Conservation (phyloP, 345 rosid genomes). For the Kernera saxatilis region DNA sequence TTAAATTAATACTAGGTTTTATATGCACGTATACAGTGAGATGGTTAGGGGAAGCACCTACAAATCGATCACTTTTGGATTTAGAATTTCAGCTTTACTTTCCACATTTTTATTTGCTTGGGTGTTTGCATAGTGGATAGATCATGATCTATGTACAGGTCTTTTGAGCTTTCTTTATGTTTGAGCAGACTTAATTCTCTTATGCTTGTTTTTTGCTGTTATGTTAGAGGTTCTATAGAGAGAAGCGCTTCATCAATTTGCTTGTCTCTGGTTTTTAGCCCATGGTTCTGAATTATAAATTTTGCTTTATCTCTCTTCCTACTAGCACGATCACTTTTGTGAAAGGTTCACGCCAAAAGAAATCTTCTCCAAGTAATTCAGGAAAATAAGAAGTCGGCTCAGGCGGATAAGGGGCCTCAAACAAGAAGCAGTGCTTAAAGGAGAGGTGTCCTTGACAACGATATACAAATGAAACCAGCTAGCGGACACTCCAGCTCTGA, state of each 20-base stretch:
- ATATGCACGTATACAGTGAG: background rate
- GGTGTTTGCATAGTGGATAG: slow-evolving; percentile 1
- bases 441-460: slow-evolving; percentile 76
- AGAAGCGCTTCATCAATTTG: background rate
- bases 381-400: slow-evolving; percentile 70
- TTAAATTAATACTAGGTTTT: background rate
- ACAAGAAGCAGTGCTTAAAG: slow-evolving; percentile 91
- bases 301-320: slow-evolving; percentile 67
- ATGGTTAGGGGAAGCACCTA: background rate
- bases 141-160: background rate
- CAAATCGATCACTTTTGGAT: background rate
- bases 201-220: background rate
- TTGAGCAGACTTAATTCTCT: background rate
- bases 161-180: background rate
- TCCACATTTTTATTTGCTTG: background rate
- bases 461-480: slow-evolving; percentile 60
- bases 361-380: slow-evolving; percentile 58
- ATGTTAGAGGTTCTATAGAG: slow-evolving; percentile 1
- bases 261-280: background rate
- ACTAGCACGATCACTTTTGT: slow-evolving; percentile 55
- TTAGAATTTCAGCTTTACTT: background rate
- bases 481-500: slow-evolving; percentile 85
- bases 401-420: slow-evolving; percentile 85
- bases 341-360: slow-evolving; percentile 68
- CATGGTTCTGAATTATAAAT: background rate